phyloP scores from a whole-genome alignment of 2,329 filamentous ascomycete genomes.

The Sclerotinia nivalis region DNA sequence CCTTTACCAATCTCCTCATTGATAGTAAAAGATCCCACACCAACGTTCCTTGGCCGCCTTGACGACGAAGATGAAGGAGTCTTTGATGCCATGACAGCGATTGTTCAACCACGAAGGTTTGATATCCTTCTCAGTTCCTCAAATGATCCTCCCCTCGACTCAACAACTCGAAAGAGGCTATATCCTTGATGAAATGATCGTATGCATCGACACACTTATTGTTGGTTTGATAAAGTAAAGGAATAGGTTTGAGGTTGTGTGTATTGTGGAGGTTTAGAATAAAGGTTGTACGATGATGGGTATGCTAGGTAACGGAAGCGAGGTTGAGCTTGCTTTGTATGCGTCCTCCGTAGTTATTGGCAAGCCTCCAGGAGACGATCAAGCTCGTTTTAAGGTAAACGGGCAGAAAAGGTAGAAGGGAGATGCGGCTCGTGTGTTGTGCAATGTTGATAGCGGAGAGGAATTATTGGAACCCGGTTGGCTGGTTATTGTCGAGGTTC shows the following conservation, averaged over 20 bases:
- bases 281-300: slow-evolving; percentile 15
- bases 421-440: slow-evolving; percentile 19
- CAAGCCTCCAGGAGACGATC: slow-evolving; percentile 2
- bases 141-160: slow-evolving; percentile 27
- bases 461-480: slow-evolving; percentile 16
- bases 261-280: slow-evolving; percentile 19
- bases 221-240: slow-evolving; percentile 5
- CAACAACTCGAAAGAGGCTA: slow-evolving; percentile 43
- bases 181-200: slow-evolving; percentile 40
- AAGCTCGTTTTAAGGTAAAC: background rate
- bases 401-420: slow-evolving; percentile 12
- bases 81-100: slow-evolving; percentile 45
- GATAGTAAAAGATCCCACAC: slow-evolving; percentile 74
- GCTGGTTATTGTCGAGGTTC: slow-evolving; percentile 21
- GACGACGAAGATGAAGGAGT: slow-evolving; percentile 45
- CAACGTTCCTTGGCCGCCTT: slow-evolving; percentile 45
- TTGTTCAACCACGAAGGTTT: slow-evolving; percentile 26
- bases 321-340: slow-evolving; percentile 15
- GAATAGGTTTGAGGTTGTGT: slow-evolving; percentile 21
- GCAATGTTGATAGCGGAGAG: slow-evolving; percentile 13
- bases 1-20: slow-evolving; percentile 93
- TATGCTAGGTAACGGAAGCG: slow-evolving; percentile 17
- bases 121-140: slow-evolving; percentile 27
- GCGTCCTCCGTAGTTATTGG: slow-evolving; percentile 9
- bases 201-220: slow-evolving; percentile 42